Conservation (phyloP, 2,329 filamentous ascomycete species). For the Lasiodiplodia gonubiensis region DNA sequence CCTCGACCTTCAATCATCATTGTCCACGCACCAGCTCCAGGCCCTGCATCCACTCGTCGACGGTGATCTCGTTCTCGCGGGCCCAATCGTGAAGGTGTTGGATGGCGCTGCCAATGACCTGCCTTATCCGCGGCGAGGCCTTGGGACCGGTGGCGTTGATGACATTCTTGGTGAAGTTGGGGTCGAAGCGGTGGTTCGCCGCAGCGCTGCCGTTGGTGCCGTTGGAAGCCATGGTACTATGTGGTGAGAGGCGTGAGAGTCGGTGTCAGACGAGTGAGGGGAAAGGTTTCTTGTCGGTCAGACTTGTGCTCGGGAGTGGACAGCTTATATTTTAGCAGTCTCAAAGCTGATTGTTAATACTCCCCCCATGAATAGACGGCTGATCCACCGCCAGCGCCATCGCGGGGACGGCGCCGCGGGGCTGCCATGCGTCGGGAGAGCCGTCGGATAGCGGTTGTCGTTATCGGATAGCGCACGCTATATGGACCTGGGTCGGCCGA, state of each 20-base stretch:
- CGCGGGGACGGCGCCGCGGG: constrained; percentile 26
- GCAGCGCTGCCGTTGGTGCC: constrained; percentile 23
- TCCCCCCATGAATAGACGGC: constrained; percentile 9
- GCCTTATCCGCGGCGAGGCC: constrained; percentile 66
- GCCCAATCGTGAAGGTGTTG: constrained; percentile 79
- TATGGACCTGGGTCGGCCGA: constrained; percentile 7
- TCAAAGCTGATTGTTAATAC: constrained; percentile 25
- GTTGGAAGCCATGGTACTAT: constrained; percentile 34
- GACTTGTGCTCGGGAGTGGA: neutral
- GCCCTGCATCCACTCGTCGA: constrained; percentile 77
- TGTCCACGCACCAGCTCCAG: constrained; percentile 65
- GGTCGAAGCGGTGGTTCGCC: constrained; percentile 64
- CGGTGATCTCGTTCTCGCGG: constrained; percentile 76
- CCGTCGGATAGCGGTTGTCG: constrained; percentile 21
- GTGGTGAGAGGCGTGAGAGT: neutral
- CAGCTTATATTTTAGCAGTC: constrained; percentile 4
- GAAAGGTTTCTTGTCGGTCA: neutral
- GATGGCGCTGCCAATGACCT: constrained; percentile 69
- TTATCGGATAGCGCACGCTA: constrained; percentile 25
- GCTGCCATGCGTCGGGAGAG: constrained; percentile 18
- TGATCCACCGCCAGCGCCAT: constrained; percentile 12
- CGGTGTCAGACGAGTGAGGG: neutral
- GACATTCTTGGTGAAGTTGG: constrained; percentile 76
- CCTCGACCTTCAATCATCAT: neutral
- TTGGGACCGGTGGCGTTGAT: constrained; percentile 75